Evolutionary conservation across 805 yeast genomes (phyloP).

Genomic region (Saturnispora quitensis): DNA sequence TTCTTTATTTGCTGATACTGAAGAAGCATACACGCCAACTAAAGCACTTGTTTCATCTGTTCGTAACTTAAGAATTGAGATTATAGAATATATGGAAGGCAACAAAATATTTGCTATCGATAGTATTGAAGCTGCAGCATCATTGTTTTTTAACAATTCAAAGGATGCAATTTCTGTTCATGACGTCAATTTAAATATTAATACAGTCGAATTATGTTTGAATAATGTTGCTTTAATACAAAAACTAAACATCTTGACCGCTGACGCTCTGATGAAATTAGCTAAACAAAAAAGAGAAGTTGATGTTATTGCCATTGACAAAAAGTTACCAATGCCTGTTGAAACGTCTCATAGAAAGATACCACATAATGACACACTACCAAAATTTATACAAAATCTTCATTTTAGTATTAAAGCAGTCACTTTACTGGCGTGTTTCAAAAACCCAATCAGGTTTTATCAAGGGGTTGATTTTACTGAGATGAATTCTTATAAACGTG

Average conservation of each 20-base stretch:
- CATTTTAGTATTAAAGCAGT: constrained; percentile 12
- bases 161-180: constrained; percentile 7
- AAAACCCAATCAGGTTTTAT: constrained; percentile 24
- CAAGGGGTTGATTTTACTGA: constrained; percentile 23
- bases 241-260: neutral
- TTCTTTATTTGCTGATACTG: constrained; percentile 16
- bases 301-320: neutral
- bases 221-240: constrained; percentile 6
- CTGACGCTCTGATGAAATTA: neutral
- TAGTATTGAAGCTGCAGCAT: constrained; percentile 10
- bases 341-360: neutral
- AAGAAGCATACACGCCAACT: constrained; percentile 7
- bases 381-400: constrained; percentile 10
- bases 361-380: neutral
- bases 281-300: neutral
- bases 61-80: constrained; percentile 18
- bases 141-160: constrained; percentile 7
- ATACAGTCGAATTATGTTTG: constrained; percentile 10
- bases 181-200: constrained; percentile 1
- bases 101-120: constrained; percentile 15
- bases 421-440: constrained; percentile 21
- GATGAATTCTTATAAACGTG: constrained; percentile 23
- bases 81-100: constrained; percentile 9
- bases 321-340: neutral
- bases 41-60: constrained; percentile 15